Evolutionary conservation across 805 yeast species (phyloP).

Genomic region (Pichia eremophila): DNA sequence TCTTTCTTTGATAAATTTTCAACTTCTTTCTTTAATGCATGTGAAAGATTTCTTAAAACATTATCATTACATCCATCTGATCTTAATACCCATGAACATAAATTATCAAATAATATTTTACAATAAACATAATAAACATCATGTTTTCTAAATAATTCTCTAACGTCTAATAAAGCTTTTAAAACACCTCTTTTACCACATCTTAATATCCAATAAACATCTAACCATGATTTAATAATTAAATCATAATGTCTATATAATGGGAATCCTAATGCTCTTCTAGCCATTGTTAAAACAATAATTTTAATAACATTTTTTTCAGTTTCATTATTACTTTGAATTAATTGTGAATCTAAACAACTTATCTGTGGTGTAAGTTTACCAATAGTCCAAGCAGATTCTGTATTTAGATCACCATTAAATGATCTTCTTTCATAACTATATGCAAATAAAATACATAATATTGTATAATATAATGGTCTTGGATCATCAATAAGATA

Average conservation of each 20-base stretch:
- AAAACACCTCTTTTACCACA: constrained; percentile 64
- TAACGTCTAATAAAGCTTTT: constrained; percentile 46
- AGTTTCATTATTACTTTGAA: constrained; percentile 26
- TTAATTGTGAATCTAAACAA: constrained; percentile 54
- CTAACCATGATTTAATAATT: constrained; percentile 59
- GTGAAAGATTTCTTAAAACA: constrained; percentile 53
- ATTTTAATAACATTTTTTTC: constrained; percentile 37
- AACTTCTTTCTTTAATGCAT: constrained; percentile 45
- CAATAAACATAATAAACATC: constrained; percentile 81
- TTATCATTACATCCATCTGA: constrained; percentile 48
- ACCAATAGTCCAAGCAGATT: constrained; percentile 93
- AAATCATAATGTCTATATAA: constrained; percentile 64
- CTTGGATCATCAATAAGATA: constrained; percentile 48
- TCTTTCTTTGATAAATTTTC: constrained; percentile 32
- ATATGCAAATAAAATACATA: constrained; percentile 63
- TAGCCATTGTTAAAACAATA: constrained; percentile 48
- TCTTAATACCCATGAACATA: constrained; percentile 62
- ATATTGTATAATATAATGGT: constrained; percentile 50
- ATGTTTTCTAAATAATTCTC: constrained; percentile 72
- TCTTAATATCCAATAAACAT: constrained; percentile 52
- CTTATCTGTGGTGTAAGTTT: constrained; percentile 72
- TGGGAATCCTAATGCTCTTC: constrained; percentile 75
- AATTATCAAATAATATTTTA: constrained; percentile 65
- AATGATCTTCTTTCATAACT: constrained; percentile 70
- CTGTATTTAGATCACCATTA: constrained; percentile 62